Conservation (phyloP, 192 early-diverging fungal genomes). For the Spizellomyces punctatus region DNA sequence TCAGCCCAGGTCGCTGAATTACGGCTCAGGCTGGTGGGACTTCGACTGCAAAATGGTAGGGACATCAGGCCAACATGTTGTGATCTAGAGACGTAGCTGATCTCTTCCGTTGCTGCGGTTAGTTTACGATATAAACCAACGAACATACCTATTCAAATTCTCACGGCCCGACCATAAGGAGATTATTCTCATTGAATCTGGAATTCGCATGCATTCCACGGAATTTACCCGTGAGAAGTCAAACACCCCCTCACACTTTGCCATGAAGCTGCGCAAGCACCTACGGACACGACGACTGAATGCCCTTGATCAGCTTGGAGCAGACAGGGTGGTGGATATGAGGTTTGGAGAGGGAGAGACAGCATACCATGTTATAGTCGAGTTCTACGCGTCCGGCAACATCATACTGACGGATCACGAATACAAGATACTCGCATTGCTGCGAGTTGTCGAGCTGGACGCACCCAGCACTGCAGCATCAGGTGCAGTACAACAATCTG, state of each 20-base stretch:
- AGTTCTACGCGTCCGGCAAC: slow-evolving; percentile 77
- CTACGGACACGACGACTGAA: slow-evolving; percentile 80
- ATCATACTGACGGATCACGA: slow-evolving; percentile 91
- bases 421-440: slow-evolving; percentile 78
- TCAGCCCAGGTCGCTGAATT: slow-evolving; percentile 79
- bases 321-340: slow-evolving; percentile 92
- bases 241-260: slow-evolving; percentile 80
- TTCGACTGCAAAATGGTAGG: slow-evolving; percentile 81
- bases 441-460: slow-evolving; percentile 85
- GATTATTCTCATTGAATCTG: slow-evolving; percentile 88
- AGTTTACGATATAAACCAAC: slow-evolving; percentile 91
- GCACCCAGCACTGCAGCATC: slow-evolving; percentile 25
- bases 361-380: slow-evolving; percentile 57
- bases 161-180: slow-evolving; percentile 87
- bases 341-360: slow-evolving; percentile 76
- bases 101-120: neutral
- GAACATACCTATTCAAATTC: slow-evolving; percentile 93
- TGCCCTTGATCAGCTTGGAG: slow-evolving; percentile 78
- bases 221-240: slow-evolving; percentile 87
- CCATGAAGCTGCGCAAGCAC: slow-evolving; percentile 93
- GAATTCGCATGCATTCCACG: slow-evolving; percentile 91
- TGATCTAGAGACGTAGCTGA: neutral
- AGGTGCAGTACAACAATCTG: slow-evolving; percentile 41
- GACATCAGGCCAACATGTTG: neutral
- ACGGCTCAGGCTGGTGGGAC: slow-evolving; percentile 67